Conservation (phyloP, 805 yeast species). For the Spathaspora sp. region DNA sequence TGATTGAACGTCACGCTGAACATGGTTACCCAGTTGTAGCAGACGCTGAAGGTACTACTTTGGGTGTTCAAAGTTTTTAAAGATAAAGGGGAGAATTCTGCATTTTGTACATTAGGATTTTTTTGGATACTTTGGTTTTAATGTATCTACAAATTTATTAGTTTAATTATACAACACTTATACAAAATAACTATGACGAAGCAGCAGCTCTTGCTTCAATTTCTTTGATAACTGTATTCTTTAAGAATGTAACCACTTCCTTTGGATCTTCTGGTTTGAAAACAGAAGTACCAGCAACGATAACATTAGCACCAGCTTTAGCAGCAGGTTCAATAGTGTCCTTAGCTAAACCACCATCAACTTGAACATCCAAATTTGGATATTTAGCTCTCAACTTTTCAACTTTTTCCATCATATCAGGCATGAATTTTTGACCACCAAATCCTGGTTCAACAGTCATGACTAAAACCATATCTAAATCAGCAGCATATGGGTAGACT, state of each 20-base stretch:
- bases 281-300: slow-evolving; percentile 95
- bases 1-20: slow-evolving; percentile 56
- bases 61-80: slow-evolving; percentile 68
- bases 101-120: slow-evolving; percentile 2
- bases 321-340: slow-evolving; percentile 86
- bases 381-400: slow-evolving; percentile 64
- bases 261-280: slow-evolving; percentile 80
- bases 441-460: slow-evolving; percentile 99
- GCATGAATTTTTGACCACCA: slow-evolving; percentile 97
- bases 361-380: slow-evolving; percentile 86
- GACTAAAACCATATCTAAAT: slow-evolving; percentile 89
- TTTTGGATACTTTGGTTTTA: neutral
- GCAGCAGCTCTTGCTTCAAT: slow-evolving; percentile 44
- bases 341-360: slow-evolving; percentile 92
- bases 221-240: slow-evolving; percentile 53
- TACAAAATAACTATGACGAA: neutral
- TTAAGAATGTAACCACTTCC: slow-evolving; percentile 67
- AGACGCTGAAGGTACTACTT: slow-evolving; percentile 74
- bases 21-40: slow-evolving; percentile 40
- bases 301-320: slow-evolving; percentile 96
- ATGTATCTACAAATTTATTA: neutral
- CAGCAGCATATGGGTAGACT: slow-evolving; percentile 67
- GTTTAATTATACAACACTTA: neutral
- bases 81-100: neutral
- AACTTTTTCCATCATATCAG: slow-evolving; percentile 95